Base-by-base conservation (phyloP, 2,329 filamentous ascomycete species). In the Fusarium chaquense region DNA sequence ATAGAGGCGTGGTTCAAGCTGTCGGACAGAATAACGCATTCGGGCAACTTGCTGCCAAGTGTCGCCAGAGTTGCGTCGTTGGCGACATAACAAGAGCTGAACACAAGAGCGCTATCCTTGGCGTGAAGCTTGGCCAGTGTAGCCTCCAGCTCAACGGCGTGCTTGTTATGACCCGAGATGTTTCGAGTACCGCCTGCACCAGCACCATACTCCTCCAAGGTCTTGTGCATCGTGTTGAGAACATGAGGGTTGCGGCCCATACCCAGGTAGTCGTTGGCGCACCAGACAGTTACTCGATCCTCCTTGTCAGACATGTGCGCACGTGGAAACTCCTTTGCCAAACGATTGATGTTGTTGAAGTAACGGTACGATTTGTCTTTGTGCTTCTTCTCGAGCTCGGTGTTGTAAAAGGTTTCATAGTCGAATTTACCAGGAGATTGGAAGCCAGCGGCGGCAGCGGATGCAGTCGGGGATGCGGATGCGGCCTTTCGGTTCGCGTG, bases 331-430 rank as follows among this genome's bases (percentile, higher is more conserved):
- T 98, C 93, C 83, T 96, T 93, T 72, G 96, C 96, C 65, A 99
- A 87, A 36, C 96, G 94, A 78, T 99, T 99, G 89, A 99, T 99
- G 85, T 99, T 99, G 87, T 99, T 99, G 86, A 99, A 99, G 85
- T 98, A 98, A 78, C 96, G 93, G 85, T 99, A 99, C 54, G 94
- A 98, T 85, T 98, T 98, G 87, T 99, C 96, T 86, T 97, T 94
- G 87, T 97, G 96, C 85, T 99, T 99, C 88, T 98, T 98, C 75
- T 98, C 93, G 73, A 99, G 83, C 81, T 99, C 95, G 66, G 84
- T 84, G 71, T 90, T 83, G 83, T 98, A 99, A 82, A 98, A 99
- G 47, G 81, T 88, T 76, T 97, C 90, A 77, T 99, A 99, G 81
- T 98, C 87, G 81, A 98, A 99, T 76, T 90, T 93, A 62, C 85